These are phyloP conservation scores for Stellera chamaejasme DNA, from an alignment of 345 rosid genomes.

Conservation along the genomic window DNA sequence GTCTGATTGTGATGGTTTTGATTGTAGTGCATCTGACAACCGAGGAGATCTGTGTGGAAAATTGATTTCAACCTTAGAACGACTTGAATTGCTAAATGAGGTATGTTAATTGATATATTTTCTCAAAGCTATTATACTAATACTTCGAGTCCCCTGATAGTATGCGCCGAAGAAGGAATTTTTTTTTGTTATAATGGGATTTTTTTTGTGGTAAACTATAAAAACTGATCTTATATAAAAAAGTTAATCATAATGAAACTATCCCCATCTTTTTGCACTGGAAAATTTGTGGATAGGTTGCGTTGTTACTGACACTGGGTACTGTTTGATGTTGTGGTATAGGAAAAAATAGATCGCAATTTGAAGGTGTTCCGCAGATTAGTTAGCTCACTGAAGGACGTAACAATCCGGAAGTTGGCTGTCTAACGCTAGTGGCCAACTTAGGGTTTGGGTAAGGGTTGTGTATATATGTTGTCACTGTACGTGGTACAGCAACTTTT, in stretches of 20 bases:
- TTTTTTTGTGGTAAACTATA: neutral
- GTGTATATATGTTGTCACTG: too few species aligned
- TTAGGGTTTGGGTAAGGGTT: too few species aligned
- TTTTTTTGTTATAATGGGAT: neutral
- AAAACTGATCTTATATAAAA: neutral
- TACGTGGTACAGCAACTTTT: too few species aligned
- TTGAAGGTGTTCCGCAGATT: slow-evolving; percentile 75
- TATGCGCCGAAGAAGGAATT: neutral
- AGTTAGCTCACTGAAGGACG: slow-evolving; percentile 70
- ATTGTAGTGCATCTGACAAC: slow-evolving; percentile 20
- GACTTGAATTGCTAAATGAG: slow-evolving; percentile 76
- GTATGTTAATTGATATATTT: slow-evolving; percentile 25
- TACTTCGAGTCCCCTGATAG: neutral
- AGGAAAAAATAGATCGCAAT: slow-evolving; percentile 75
- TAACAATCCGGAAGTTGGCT: slow-evolving; percentile 44
- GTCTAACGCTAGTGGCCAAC: neutral
- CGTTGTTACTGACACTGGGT: too few species aligned
- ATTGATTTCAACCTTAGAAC: slow-evolving; percentile 63
- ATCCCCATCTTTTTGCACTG: too few species aligned
- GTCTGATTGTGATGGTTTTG: slow-evolving; percentile 39
- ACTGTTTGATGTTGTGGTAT: slow-evolving; percentile 13
- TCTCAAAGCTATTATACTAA: neutral
- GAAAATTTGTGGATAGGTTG: neutral
- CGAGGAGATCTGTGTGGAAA: slow-evolving; percentile 45
- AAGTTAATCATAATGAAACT: neutral